phyloP scores from a whole-genome alignment of 2,329 filamentous ascomycete genomes.

The Diaporthe sp. region DNA sequence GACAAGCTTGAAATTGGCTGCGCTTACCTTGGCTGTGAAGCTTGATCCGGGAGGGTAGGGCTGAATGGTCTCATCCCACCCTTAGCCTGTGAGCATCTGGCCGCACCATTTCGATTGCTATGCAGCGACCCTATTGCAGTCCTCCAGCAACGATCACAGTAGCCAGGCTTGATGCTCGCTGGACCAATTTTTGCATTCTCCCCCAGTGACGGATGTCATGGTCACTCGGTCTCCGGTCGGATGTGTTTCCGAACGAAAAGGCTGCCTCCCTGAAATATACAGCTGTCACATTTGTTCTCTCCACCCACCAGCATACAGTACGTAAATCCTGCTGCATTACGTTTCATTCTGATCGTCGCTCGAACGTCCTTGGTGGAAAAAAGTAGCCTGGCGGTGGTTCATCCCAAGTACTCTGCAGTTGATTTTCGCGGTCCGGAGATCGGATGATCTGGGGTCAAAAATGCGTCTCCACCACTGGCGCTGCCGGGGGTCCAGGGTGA shows the following conservation, averaged over 20 bases:
- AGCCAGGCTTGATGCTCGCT: neutral
- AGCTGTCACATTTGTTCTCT: neutral
- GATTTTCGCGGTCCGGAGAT: constrained; percentile 6
- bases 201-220: neutral
- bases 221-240: neutral
- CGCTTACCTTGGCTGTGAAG: neutral
- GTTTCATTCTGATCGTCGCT: neutral
- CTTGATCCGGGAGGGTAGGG: neutral
- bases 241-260: neutral
- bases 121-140: neutral
- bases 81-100: neutral
- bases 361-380: constrained; percentile 5
- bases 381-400: neutral
- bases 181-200: neutral
- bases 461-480: neutral
- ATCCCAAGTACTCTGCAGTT: neutral
- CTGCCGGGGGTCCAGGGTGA: neutral
- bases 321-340: neutral
- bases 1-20: neutral
- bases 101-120: neutral
- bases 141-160: neutral
- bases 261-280: neutral
- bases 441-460: constrained; percentile 25
- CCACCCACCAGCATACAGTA: neutral
- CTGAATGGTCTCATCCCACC: neutral